Evolutionary conservation across 73 alveolate species (phyloP).

Genomic region (Tetrahymena malaccensis): DNA sequence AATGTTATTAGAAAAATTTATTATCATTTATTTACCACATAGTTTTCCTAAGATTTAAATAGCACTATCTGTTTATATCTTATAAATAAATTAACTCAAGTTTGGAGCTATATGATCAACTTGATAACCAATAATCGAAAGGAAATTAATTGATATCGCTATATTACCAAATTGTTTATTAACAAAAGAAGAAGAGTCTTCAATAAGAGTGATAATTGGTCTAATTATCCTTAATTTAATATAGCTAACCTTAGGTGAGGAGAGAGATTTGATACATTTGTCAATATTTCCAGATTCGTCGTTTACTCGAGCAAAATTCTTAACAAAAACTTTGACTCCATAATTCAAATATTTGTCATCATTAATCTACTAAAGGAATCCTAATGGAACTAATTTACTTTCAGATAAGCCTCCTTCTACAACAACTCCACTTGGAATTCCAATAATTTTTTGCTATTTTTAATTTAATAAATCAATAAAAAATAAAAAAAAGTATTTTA

Average conservation of each 20-base stretch:
- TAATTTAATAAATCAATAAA: neutral
- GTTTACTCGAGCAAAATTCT: neutral
- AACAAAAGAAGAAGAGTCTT: neutral
- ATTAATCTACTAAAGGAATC: neutral
- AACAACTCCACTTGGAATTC: neutral
- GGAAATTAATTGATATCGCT: neutral
- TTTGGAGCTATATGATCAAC: neutral
- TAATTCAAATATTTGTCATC: neutral
- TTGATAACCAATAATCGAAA: neutral
- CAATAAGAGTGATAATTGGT: neutral
- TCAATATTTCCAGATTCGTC: neutral
- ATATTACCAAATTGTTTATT: neutral
- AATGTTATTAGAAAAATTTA: neutral
- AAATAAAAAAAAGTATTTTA: neutral
- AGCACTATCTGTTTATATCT: neutral
- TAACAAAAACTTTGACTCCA: neutral
- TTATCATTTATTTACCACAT: neutral
- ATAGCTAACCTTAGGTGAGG: neutral
- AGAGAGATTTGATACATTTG: neutral
- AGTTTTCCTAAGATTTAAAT: neutral
- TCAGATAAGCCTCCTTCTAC: neutral
- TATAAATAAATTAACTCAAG: neutral
- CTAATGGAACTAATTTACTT: neutral
- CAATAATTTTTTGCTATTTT: neutral
- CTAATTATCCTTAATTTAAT: neutral